A percentile compares a stretch with the other conserved stretches of the same genome.
Evolutionary conservation across 306 rosid species (phyloP).

Genomic region (Macrotyloma uniflorum): DNA sequence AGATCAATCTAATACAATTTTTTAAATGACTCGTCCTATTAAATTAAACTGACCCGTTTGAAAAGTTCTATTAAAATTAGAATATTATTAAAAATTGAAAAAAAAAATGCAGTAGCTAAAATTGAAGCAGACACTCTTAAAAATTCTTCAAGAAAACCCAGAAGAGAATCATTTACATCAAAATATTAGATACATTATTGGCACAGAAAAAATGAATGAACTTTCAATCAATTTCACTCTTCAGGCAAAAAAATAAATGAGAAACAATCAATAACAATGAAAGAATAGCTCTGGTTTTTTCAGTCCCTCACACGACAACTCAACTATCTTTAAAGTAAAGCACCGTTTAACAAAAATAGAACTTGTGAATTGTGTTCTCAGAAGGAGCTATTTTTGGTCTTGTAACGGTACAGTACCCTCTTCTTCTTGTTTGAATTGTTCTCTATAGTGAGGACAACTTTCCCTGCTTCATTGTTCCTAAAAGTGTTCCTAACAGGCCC

Average conservation of each 20-base stretch:
- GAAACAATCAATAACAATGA: constrained; percentile 29
- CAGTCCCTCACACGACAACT: constrained; percentile 20
- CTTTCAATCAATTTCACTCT: constrained; percentile 19
- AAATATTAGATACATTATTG: neutral
- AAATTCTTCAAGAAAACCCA: neutral
- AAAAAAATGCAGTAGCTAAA: neutral
- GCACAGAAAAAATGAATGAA: neutral
- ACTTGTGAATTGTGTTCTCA: constrained; percentile 14
- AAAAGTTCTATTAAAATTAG: no score
- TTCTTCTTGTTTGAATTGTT: constrained; percentile 55
- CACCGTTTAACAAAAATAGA: neutral
- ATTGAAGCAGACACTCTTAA: neutral
- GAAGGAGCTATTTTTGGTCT: constrained; percentile 39
- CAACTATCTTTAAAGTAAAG: neutral
- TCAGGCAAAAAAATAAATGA: neutral
- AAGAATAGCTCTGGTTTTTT: neutral
- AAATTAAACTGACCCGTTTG: no score
- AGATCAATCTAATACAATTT: no score
- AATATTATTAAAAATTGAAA: no score
- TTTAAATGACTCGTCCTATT: no score
- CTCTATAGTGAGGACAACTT: constrained; percentile 47
- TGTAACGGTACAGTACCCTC: constrained; percentile 51
- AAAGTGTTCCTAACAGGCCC: constrained; percentile 53
- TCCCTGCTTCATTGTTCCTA: constrained; percentile 55
- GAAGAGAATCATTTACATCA: neutral